These are phyloP conservation scores for Tillandsia fasciculata DNA, from an alignment of 176 grass and related monocot species.

Conservation along the genomic window DNA sequence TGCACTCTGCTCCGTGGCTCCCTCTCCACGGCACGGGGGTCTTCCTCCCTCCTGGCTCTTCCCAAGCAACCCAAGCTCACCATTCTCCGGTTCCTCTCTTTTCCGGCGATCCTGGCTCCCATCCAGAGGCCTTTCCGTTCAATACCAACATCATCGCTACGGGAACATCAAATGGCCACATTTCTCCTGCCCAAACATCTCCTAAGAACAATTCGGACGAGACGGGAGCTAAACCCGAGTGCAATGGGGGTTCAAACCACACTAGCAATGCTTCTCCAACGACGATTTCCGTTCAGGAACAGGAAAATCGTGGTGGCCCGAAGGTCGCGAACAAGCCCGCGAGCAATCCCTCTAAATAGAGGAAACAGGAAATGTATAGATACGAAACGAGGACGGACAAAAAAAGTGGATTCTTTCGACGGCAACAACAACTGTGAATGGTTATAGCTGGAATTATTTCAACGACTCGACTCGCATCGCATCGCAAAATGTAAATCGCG, in stretches of 20 bases:
- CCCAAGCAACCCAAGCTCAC: constrained; percentile 29
- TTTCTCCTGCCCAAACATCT: not conserved
- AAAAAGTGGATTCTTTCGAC: not conserved
- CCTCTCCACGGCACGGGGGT: constrained; percentile 70
- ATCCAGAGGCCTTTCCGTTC: constrained; percentile 9
- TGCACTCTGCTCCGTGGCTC: constrained; percentile 27
- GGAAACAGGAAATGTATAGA: not conserved
- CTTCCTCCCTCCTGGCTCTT: constrained; percentile 47
- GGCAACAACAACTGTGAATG: not conserved
- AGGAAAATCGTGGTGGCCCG: not conserved
- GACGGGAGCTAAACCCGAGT: constrained; percentile 2
- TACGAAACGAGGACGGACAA: not conserved
- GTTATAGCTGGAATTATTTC: not conserved
- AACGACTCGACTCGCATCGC: not conserved
- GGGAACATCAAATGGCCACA: constrained; percentile 12
- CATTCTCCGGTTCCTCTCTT: constrained; percentile 26
- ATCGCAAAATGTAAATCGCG: not conserved
- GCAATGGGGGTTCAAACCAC: not conserved
- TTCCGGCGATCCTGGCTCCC: constrained; percentile 19
- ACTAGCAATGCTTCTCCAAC: not conserved
- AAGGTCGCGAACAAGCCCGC: not conserved
- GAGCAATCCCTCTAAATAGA: constrained; percentile 1
- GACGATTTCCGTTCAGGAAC: not conserved
- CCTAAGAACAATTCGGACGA: not conserved
- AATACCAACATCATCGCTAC: constrained; percentile 18